A percentile compares a stretch with the other conserved stretches of the same genome.
Conservation (phyloP, 768 basidiomycete genomes). For the Lentinula sp. region DNA sequence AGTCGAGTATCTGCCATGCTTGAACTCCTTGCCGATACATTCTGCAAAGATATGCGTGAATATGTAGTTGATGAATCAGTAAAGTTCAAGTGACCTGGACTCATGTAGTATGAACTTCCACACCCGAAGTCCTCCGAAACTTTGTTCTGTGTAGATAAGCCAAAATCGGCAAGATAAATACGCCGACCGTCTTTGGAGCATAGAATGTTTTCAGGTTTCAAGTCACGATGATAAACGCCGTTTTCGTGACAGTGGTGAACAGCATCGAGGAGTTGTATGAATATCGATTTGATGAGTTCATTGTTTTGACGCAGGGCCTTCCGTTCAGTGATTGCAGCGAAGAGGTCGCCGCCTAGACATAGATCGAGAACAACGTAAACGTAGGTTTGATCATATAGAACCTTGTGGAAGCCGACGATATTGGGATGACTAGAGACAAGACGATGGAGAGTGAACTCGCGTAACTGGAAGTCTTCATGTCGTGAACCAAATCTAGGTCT, state of each 20-base stretch:
- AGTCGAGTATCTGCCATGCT: constrained; percentile 48
- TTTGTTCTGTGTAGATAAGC: constrained; percentile 47
- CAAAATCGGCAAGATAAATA: constrained; percentile 74
- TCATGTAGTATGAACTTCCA: constrained; percentile 64
- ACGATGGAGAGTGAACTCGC: constrained; percentile 62
- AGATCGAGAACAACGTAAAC: constrained; percentile 65
- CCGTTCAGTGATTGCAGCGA: constrained; percentile 57
- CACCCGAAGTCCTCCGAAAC: constrained; percentile 46
- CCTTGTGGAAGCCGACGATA: constrained; percentile 64
- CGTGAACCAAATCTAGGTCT: constrained; percentile 48
- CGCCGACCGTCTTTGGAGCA: constrained; percentile 44
- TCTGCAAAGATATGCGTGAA: constrained; percentile 30
- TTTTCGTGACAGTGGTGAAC: constrained; percentile 67
- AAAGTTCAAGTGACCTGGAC: constrained; percentile 45
- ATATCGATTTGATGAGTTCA: constrained; percentile 56
- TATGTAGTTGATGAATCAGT: constrained; percentile 9
- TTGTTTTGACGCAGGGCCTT: constrained; percentile 48
- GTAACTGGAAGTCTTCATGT: constrained; percentile 52
- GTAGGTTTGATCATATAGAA: constrained; percentile 52
- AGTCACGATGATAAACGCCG: constrained; percentile 77
- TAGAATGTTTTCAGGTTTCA: constrained; percentile 83
- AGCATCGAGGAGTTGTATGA: constrained; percentile 77
- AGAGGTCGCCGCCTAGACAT: constrained; percentile 61
- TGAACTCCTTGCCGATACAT: constrained; percentile 41
- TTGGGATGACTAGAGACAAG: constrained; percentile 49